Evolutionary conservation across 495 filamentous ascomycete genomes (phyloP), one percentile per base, ranked within the genome.

Genomic region (Jackrogersella multiformis): DNA sequence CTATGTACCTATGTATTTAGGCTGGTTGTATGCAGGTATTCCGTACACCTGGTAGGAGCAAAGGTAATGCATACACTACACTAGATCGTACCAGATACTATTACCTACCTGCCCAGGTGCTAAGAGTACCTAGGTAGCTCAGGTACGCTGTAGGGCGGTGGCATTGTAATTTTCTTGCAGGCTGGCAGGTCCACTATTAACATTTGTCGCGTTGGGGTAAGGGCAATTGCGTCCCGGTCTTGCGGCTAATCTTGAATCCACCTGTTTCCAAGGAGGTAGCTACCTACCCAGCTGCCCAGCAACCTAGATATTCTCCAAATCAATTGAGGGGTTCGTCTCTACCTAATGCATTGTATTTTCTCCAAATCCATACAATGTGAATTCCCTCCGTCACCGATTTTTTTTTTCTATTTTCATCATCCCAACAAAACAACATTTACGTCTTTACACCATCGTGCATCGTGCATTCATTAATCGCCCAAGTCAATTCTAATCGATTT

Each of bases 261-360:
- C 49, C 32, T 53, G n/a, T n/a, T n/a, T n/a, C n/a, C n/a, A n/a
- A n/a, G n/a, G n/a, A n/a, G n/a, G n/a, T n/a, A n/a, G n/a, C n/a
- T n/a, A n/a, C n/a, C n/a, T n/a, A n/a, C n/a, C n/a, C n/a, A n/a
- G n/a, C n/a, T n/a, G n/a, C n/a, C n/a, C n/a, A n/a, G n/a, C n/a
- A n/a, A n/a, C 23, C 20, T 36, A 36, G 32, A 28, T 52, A 32
- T 34, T 52, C 48, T 34, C 34, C 34, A 51, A 51, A 26, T 16
- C 4, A 13, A 36, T 53, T 53, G 49, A 53, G 49, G 49, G 49
- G 49, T 46, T n/a, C n/a, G n/a, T n/a, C n/a, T n/a, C n/a, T n/a
- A n/a, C n/a, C n/a, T n/a, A n/a, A 20, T 20, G 8, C 15, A 20
- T 12, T 1, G 20, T n/a, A 7, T 2, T 53, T 53, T 53, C 49